Percentiles rank a stretch among this genome's conserved stretches.
These are phyloP conservation scores for Thymus mandschuricus DNA, from an alignment of 257 asterid genomes.

Conservation along the genomic window DNA sequence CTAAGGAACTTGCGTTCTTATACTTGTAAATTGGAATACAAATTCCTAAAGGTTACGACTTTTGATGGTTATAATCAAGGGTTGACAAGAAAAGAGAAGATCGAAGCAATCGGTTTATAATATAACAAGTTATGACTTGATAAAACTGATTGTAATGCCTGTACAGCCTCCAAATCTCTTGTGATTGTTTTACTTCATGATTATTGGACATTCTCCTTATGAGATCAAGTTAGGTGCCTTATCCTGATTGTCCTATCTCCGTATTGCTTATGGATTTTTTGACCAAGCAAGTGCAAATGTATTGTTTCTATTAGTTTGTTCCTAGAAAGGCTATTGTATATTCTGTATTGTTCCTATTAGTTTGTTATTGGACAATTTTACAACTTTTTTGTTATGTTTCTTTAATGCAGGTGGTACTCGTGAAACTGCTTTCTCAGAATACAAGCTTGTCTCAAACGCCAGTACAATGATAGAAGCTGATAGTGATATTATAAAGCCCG, in stretches of 20 bases:
- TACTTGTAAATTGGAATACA: slow-evolving; percentile 2
- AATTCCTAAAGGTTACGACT: slow-evolving; percentile 2
- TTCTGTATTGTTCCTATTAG: slow-evolving; percentile 1
- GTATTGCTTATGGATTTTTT: background rate
- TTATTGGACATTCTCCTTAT: background rate
- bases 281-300: background rate
- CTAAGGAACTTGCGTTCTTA: background rate
- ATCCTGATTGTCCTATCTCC: background rate
- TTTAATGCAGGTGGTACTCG: slow-evolving; percentile 37
- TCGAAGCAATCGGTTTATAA: background rate
- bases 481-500: slow-evolving; percentile 55
- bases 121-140: background rate
- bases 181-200: background rate
- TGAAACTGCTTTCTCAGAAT: slow-evolving; percentile 25
- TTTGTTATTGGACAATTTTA: background rate
- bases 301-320: background rate
- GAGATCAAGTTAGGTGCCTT: background rate
- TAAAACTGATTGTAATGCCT: background rate
- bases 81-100: slow-evolving; percentile 10
- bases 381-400: background rate
- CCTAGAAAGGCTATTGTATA: no score
- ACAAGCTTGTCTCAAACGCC: slow-evolving; percentile 12
- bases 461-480: slow-evolving; percentile 55
- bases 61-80: background rate
- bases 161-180: background rate